Base-by-base conservation (phyloP, 1,284 basidiomycete species). In the Flammula alnicola region DNA sequence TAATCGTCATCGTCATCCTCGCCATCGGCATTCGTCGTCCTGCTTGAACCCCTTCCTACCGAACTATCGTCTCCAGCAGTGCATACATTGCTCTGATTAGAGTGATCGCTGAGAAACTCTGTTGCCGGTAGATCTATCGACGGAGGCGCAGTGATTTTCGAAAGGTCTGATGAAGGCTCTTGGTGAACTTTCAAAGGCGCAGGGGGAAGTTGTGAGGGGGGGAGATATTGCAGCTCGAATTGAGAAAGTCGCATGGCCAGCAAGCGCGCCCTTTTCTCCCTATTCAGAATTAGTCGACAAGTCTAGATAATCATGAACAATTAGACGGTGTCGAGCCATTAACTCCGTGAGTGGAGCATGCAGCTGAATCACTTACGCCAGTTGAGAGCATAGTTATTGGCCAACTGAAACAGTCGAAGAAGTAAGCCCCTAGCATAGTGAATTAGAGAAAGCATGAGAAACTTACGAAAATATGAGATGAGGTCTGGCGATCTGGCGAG, bases 371-470 rank as follows among this genome's bases (percentile, higher is more conserved):
- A 44, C 19, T 32, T 22, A 44, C 42, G 27, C 20, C 42, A 20
- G 32, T 22, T 31, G 42, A 44, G n/a, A 44, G 5, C 11, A 44
- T 23, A 16, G 44, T n/a, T 14, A 46, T 46, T 5, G 44, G 44
- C 44, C 44, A 46, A 1, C 44, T 46, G 33, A 6, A 17, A 38
- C 7, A 16, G 11, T 26, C 26, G 26, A 19, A 11, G 20, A 20
- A 12, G 14, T 14, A 26, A 19, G 8, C 11, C 19, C 7, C 1
- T 19, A 33, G 6, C 10, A 11, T 10, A 37, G 25, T 14, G 10
- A 17, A n/a, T 19, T n/a, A n/a, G n/a, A n/a, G n/a, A n/a, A n/a
- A n/a, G n/a, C n/a, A n/a, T n/a, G n/a, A n/a, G 16, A 26, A 12
- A 29, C 44, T 17, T 33, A 27, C 32, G 30, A 37, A 46, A 29